Percentiles rank a stretch among this genome's conserved stretches.
Conservation (phyloP, 164 flowering plant species). For the Macadamia integrifolia region DNA sequence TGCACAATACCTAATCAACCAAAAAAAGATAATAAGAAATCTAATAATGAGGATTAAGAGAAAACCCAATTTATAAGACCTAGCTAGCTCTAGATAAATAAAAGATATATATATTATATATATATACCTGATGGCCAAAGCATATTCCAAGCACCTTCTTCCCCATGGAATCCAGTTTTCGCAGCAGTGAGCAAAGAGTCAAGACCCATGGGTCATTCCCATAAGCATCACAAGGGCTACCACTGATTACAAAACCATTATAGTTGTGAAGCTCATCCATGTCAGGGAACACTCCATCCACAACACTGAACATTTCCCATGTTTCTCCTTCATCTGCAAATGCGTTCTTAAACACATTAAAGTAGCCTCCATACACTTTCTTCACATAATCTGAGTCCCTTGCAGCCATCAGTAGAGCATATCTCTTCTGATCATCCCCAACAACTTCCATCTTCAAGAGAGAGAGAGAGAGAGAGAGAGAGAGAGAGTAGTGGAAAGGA, state of each 20-base stretch:
- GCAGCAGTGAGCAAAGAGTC: conserved; percentile 54
- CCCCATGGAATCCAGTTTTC: conserved; percentile 48
- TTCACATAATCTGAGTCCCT: conserved; percentile 41
- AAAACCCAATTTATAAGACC: not conserved
- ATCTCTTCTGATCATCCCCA: conserved; percentile 32
- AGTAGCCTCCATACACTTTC: not conserved
- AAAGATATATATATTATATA: too few species aligned
- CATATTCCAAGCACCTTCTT: conserved; percentile 40
- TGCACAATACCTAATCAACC: conserved; percentile 45
- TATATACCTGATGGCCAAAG: not conserved
- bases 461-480: too few species aligned
- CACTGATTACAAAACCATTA: conserved; percentile 49
- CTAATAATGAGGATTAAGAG: not conserved
- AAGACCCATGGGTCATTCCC: not conserved
- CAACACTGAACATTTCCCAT: conserved; percentile 46
- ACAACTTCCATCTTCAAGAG: conserved; percentile 16
- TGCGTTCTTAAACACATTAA: not conserved
- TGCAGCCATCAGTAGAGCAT: conserved; percentile 56
- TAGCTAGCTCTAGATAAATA: not conserved
- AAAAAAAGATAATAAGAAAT: not conserved
- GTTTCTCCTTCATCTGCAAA: conserved; percentile 18
- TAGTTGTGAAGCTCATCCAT: conserved; percentile 44
- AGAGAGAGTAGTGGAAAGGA: too few species aligned
- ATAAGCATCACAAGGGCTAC: not conserved
- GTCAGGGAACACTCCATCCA: not conserved